Conservation (phyloP, 1,284 basidiomycete genomes). For the Rhodotorula sp. region DNA sequence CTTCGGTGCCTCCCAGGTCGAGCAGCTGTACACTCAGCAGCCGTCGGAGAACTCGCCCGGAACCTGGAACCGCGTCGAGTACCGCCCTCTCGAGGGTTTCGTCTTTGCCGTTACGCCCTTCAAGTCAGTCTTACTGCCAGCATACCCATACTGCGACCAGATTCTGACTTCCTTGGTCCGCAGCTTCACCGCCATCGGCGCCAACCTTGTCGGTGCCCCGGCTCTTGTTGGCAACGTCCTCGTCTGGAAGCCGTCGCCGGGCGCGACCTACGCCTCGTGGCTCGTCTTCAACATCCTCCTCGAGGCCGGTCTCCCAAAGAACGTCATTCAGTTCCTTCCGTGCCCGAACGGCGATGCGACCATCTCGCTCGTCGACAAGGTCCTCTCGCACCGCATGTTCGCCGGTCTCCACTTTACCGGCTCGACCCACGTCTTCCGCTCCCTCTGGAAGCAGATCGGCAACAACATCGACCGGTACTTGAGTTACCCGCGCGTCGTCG, state of each 20-base stretch:
- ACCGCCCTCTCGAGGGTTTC: constrained; percentile 94
- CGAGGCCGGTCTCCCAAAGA: constrained; percentile 90
- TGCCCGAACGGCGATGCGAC: constrained; percentile 43
- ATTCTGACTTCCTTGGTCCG: not conserved
- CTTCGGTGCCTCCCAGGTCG: constrained; percentile 94
- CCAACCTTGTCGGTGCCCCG: constrained; percentile 79
- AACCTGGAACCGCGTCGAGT: constrained; percentile 96
- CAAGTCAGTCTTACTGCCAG: constrained; percentile 64
- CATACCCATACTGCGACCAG: not conserved
- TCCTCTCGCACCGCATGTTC: constrained; percentile 71
- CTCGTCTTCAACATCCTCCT: constrained; percentile 84
- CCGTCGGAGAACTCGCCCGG: constrained; percentile 81
- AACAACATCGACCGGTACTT: constrained; percentile 80
- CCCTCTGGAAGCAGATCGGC: constrained; percentile 94
- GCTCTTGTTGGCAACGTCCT: constrained; percentile 93
- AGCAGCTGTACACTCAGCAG: constrained; percentile 88
- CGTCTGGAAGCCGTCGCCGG: constrained; percentile 97
- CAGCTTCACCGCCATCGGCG: constrained; percentile 78
- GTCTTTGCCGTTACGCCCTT: constrained; percentile 96
- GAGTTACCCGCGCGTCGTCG: constrained; percentile 90
- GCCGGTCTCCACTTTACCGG: constrained; percentile 95
- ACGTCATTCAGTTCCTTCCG: constrained; percentile 96
- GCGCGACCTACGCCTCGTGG: constrained; percentile 93
- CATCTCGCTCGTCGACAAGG: constrained; percentile 65
- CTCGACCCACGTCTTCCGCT: constrained; percentile 88